phyloP scores from a whole-genome alignment of 495 filamentous ascomycete genomes.

The Hyphodiscus hymeniophilus region DNA sequence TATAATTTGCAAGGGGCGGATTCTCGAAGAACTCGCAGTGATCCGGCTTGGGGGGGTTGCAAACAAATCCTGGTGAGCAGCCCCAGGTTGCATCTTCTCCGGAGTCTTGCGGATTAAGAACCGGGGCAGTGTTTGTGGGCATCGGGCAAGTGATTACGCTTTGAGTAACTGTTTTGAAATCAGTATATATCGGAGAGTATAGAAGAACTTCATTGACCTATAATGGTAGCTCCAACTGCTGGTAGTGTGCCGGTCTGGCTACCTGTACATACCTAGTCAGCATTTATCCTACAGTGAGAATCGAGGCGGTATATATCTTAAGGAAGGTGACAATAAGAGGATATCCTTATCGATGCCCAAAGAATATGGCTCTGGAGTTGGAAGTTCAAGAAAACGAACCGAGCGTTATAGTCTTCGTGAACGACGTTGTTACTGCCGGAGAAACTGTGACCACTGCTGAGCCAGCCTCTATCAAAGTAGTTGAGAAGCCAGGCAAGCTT shows the following conservation, averaged over 20 bases:
- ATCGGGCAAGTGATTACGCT: slow-evolving; percentile 15
- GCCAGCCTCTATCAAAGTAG: slow-evolving; percentile 1
- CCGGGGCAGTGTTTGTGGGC: slow-evolving; percentile 19
- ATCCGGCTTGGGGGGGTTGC: slow-evolving; percentile 36
- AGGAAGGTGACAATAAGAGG: no score
- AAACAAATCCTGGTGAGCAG: slow-evolving; percentile 55
- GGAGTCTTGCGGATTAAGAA: slow-evolving; percentile 16
- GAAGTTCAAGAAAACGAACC: no score
- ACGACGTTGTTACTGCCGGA: not conserved
- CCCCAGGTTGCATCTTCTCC: slow-evolving; percentile 40
- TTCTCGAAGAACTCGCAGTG: slow-evolving; percentile 47
- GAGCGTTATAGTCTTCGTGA: slow-evolving; percentile 7
- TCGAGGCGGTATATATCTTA: no score
- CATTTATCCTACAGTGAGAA: no score
- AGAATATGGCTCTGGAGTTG: no score
- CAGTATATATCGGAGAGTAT: no score
- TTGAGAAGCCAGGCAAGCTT: not conserved
- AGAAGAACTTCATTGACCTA: no score
- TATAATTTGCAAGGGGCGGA: slow-evolving; percentile 41
- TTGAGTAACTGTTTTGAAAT: not conserved
- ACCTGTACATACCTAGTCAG: no score
- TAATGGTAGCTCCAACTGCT: not conserved
- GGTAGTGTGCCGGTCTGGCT: not conserved
- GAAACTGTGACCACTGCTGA: not conserved
- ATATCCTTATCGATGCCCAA: no score